Percentiles rank a stretch among this genome's conserved stretches.
Conservation (phyloP, 331 rosid genomes). For the Stylosanthes scabra region DNA sequence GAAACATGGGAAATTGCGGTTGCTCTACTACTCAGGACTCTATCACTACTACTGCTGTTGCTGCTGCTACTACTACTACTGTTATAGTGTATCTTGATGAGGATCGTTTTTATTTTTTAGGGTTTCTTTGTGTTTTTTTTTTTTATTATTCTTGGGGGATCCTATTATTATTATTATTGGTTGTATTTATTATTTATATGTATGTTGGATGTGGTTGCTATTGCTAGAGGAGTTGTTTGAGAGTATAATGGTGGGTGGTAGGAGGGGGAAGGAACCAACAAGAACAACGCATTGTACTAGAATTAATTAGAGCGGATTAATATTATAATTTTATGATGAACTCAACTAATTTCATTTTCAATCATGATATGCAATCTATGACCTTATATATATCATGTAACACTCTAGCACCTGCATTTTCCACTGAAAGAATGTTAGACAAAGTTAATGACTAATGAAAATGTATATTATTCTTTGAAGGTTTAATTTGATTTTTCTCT, state of each 20-base stretch:
- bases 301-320: constrained; percentile 33
- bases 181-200: too few relatives aligned
- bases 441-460: too few relatives aligned
- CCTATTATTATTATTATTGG: too few relatives aligned
- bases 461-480: neutral
- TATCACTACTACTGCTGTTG: neutral
- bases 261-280: neutral
- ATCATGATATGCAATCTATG: too few relatives aligned
- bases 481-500: neutral
- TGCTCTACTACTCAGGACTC: constrained; percentile 28
- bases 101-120: constrained; percentile 39
- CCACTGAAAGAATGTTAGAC: too few relatives aligned
- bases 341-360: constrained; percentile 31
- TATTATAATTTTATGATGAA: constrained; percentile 36
- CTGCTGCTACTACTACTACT: too few relatives aligned
- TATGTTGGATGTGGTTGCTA: too few relatives aligned
- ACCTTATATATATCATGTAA: too few relatives aligned
- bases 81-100: too few relatives aligned
- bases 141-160: neutral
- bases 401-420: too few relatives aligned
- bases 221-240: neutral
- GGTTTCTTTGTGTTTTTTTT: constrained; percentile 49
- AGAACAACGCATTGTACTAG: constrained; percentile 18
- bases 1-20: constrained; percentile 38
- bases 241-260: neutral